Conservation (phyloP, 2,329 filamentous ascomycete species). For the Aspergillus clavatus region DNA sequence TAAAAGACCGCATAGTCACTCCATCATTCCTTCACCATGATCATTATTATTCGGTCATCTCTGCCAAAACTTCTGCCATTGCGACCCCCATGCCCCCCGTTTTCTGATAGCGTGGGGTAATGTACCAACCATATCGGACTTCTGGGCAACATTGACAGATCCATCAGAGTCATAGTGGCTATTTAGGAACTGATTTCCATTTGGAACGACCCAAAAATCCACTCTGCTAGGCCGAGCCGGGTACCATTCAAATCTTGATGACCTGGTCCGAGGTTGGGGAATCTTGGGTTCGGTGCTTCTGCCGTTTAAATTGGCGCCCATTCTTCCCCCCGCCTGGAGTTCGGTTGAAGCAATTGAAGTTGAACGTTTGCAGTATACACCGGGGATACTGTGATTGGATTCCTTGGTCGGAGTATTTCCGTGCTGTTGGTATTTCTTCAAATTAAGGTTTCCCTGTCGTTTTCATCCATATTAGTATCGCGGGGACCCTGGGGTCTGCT, state of each 20-base stretch:
- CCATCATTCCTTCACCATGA: background rate
- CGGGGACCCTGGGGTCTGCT: too few relatives aligned
- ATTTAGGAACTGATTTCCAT: too few relatives aligned
- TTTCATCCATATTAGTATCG: background rate
- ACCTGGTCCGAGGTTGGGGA: constrained; percentile 6
- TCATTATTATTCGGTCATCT: background rate
- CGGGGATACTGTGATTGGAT: constrained; percentile 1
- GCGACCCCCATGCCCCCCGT: constrained; percentile 5
- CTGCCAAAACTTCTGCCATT: background rate
- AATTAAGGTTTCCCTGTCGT: background rate
- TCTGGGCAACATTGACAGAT: constrained; percentile 1
- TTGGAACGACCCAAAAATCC: too few relatives aligned
- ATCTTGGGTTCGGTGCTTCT: background rate
- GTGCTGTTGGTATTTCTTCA: background rate
- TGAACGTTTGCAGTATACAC: background rate
- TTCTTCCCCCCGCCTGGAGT: too few relatives aligned
- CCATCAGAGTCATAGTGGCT: constrained; percentile 11
- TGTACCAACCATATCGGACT: background rate
- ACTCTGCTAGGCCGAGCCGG: too few relatives aligned
- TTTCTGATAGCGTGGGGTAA: constrained; percentile 7
- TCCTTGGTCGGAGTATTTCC: background rate
- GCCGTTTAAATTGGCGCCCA: constrained; percentile 7
- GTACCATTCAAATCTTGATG: constrained; percentile 5
- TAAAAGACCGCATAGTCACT: too few relatives aligned
- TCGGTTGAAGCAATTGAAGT: too few relatives aligned